Base-by-base conservation (phyloP, 106 monocot species). In the Dactylorhiza incarnata region DNA sequence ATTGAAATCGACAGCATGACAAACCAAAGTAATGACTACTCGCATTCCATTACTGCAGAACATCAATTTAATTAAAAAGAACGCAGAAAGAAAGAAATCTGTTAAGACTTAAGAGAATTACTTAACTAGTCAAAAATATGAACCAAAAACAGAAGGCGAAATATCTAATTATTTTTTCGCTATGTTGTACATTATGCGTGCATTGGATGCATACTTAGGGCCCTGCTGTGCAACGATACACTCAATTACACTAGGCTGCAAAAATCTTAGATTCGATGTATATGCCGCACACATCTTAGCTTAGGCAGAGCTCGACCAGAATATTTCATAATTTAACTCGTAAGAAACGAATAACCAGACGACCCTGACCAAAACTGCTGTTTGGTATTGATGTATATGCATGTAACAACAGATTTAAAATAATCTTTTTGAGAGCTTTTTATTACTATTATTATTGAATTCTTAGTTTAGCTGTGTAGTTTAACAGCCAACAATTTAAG, bases 1-100 rank as follows among this genome's bases (percentile, higher is more conserved):
- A 82, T 74, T 78, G 14, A 81, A 70, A 45, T 29, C 56, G 65
- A 55, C 65, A 24, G 66, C 56, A 69, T 50, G 48, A 65, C 22
- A 26, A 49, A 5, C 16, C 15, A 56, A 48, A 72, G 19, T 43
- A 11, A 71, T 62, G 22, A 37, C 14, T 65, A 26, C 65, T 65
- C 0, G 12, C 65, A 65, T 11, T 65, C 29, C 65, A 26, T 12
- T 26, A 26, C 2, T 29, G 65, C 13, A 65, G 29, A 65, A 65
- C 9, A 26, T 65, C 65, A 65, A 26, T 26, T 29, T 65, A 37
- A 65, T 65, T 65, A 65, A 65, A 13, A 65, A 65, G 29, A 65
- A 65, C 19, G 0, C 10, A 29, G 12, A 29, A 65, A 65, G 2
- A 65, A 65, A 13, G 24, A 65, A 65, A 29, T 7, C 65, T 59